A percentile compares a stretch with the other conserved stretches of the same genome.
Conservation (phyloP, 805 yeast species). For the Yamadazyma endophytica region DNA sequence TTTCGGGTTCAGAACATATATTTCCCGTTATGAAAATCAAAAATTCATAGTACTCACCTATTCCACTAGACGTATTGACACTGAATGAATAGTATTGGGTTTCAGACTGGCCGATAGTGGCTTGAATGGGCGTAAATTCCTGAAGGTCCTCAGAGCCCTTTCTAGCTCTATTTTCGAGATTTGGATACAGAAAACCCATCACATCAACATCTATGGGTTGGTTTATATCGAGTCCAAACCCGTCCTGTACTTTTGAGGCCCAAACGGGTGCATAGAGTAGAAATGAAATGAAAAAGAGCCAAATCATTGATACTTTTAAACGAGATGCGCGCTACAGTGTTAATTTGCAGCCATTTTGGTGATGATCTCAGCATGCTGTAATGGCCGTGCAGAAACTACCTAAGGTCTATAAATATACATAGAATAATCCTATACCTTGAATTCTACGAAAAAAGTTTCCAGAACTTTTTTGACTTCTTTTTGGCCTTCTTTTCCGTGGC, state of each 20-base stretch:
- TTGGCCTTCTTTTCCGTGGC: conserved; percentile 10
- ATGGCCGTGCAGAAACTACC: no score
- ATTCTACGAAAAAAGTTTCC: conserved; percentile 28
- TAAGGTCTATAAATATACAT: no score
- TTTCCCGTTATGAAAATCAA: conserved; percentile 50
- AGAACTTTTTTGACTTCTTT: conserved; percentile 30
- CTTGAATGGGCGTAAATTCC: conserved; percentile 34
- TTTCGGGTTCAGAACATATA: conserved; percentile 37
- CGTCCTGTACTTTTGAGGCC: not conserved
- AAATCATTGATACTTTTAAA: no score
- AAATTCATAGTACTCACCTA: conserved; percentile 43
- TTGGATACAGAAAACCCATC: no score
- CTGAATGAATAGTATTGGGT: conserved; percentile 40
- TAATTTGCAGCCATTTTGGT: no score
- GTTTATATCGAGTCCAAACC: conserved; percentile 13
- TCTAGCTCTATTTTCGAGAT: conserved; percentile 2
- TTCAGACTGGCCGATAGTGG: conserved; percentile 31
- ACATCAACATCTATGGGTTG: conserved; percentile 11
- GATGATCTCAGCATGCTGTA: no score
- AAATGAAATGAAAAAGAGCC: no score
- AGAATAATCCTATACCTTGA: not conserved
- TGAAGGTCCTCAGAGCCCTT: conserved; percentile 23
- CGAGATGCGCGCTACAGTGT: no score
- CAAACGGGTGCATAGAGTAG: no score
- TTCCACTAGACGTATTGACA: conserved; percentile 42